Base-by-base conservation (phyloP, 805 yeast species). In the Torulaspora gathmanii region DNA sequence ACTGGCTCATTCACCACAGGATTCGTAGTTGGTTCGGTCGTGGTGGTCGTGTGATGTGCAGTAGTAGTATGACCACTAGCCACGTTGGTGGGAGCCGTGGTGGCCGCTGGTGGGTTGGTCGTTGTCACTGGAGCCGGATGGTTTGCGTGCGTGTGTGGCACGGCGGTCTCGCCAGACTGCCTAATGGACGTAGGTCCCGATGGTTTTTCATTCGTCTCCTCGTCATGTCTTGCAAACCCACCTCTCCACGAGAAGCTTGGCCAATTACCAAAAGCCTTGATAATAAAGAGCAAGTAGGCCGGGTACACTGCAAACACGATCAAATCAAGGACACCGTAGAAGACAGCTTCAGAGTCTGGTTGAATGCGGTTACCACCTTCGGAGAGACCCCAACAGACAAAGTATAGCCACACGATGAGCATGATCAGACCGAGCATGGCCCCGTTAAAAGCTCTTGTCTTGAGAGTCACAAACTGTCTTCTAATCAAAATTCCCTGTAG, bases 311-410 rank as follows among this genome's bases (percentile, higher is more conserved):
- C 68, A 57, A 75, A 76, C 45, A 67, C 61, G 35, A 74, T 52
- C 37, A 74, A 50, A 56, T 76, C 80, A 50, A 77, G 67, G 35
- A 75, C 60, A 67, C 81, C 81, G 54, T 73, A 74, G 64, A 75
- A 77, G 15, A 70, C 77, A 44, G 76, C 73, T 57, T 75, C 80
- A n/a, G 75, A 67, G 54, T 74, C 79, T 35, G 78, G 77, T 51
- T 72, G 74, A 47, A 77, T 75, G 31, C 60, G 69, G 55, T 76
- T 76, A 63, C 79, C 80, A 70, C 80, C 81, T 54, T 76, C 80
- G 56, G 70, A 61, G 45, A 77, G 61, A 58, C 75, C 80, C 79
- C 79, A 77, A 42, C 63, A 57, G 43, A 77, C 60, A 31, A 76
- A 72, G 56, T 74, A 74, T 43, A 74, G 40, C 52, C 52, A 67